Base-by-base conservation (phyloP, 345 rosid genomes). In the Eucalyptus pauciflora region DNA sequence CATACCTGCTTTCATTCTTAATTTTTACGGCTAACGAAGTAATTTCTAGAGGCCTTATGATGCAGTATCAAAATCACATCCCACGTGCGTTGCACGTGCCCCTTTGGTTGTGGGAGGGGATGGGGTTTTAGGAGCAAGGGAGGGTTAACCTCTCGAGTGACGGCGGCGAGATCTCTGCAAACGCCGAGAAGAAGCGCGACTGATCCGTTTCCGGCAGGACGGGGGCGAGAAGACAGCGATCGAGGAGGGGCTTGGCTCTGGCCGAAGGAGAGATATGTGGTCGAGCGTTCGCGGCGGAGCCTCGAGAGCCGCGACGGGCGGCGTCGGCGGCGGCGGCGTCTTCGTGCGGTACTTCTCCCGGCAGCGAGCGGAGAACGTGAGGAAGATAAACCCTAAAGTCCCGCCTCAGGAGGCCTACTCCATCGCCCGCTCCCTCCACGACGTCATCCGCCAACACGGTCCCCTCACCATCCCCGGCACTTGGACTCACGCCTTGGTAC, bases 371-470 rank as follows among this genome's bases (percentile, higher is more conserved):
- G 98, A 96, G 87, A 95, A 97, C 89, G 97, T 97, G 31, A 90
- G 98, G 91, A 98, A 96, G 93, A 96, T 97, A 92, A 98, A 95
- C 93, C 99, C 99, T 24, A 97, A 95, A 83, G 97, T 97, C 79
- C 96, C 99, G 33, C 93, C 94, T n/a, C 97, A 94, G 50, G 97
- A 98, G 89, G 99, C 99, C 86, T 92, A 92, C 86, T 89, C 94
- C 88, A 96, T 98, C 45, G 93, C 99, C 46, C 92, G 92, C 17
- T 93, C 94, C 86, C 95, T 98, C 52, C 96, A 98, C 91, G 91
- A 87, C 15, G 89, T 97, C 91, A 91, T 98, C 88, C 95, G 94
- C 93, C 89, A 90, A 69, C 93, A 90, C 16, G 99, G 99, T 4
- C 99, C 99, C 92, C 97, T 97, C 87, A 91, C 96, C 89, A 87